Base-by-base conservation (phyloP, 108 stramenopile genomes). In the Aurantiochytrium sp. region DNA sequence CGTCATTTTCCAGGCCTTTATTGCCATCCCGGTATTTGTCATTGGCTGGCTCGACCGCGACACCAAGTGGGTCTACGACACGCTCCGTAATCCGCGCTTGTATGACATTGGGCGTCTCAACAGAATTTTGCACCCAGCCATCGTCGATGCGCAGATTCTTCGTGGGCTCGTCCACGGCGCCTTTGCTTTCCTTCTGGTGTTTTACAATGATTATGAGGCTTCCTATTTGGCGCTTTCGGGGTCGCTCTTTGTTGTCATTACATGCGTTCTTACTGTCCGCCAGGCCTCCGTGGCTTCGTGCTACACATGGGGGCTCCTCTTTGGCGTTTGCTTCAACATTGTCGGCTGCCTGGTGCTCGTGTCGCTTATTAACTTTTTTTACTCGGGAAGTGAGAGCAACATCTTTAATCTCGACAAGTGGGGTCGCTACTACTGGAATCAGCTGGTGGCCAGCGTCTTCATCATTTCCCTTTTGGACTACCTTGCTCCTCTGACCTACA, bases 41-140 rank as follows among this genome's bases (percentile, higher is more conserved):
- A 60, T 89, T 14, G 95, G 95, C 55, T 87, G 92, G 5, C 92
- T 95, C 83, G 95, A 95, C 72, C 93, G 88, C n/a, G 95, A 95
- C 88, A 53, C 93, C 18, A 44, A 88, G 6, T 88, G 87, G 60
- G 87, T 90, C 35, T 71, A 87, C 42, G 87, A 42, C 45, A 89
- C 91, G 28, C 58, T 93, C n/a, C 58, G 47, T 42, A 59, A 92
- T 76, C 94, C 94, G 5, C 47, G 51, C 23, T 87, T 92, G 3
- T 93, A 93, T 91, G 87, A 58, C 28, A 43, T 53, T 5, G 91
- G 91, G 35, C 87, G 87, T 10, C 44, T 60, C 16, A 60, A 90
- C 60, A 42, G 60, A 43, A 58, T 90, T 57, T 88, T 91, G 25
- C 89, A 69, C 58, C 44, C 58, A 19, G 44, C 44, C 44, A 43